Evolutionary conservation across 83 land plant genomes (phyloP), one percentile per base, ranked within the genome.

Genomic region (Larix sibirica): DNA sequence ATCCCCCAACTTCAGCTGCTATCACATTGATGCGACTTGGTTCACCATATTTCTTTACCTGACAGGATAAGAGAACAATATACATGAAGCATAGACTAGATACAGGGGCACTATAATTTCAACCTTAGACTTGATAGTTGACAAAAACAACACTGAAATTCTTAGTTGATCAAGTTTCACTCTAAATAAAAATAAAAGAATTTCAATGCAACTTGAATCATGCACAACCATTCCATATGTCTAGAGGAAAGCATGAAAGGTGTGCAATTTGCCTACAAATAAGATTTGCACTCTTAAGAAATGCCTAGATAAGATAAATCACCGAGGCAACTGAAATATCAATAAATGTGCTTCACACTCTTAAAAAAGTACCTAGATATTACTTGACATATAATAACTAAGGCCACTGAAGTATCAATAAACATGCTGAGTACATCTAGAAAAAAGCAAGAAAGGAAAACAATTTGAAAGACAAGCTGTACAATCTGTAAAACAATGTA

Each of bases 41-140:
- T 74, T 89, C 94, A n/a, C 99, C 99, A 89, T 90, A 98, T 81
- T 91, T 98, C 80, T 94, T 95, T 59, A 93, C 99, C 99, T 98
- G 86, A 38, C 71, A 71, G 21, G 36, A 70, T 50, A 67, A 69
- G 65, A 67, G 31, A 62, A 40, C 13, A 21, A 66, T 66, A 66
- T 21, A n/a, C 21, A 66, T 21, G 2, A 20, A 76, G 38, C 33
- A 76, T 50, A 2, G 56, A 9, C 56, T 50, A 50, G 56, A 50
- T 9, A 50, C 56, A 50, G 56, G 2, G 0, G 13, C 56, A 50
- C 56, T 50, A 50, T 50, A 50, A 9, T 50, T 50, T 50, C 56
- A 50, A 50, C 56, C 56, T 50, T 50, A 50, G 56, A 12, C 56
- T 50, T 10, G 56, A 50, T 10, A 50, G 56, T 10, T 50, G 13